Evolutionary conservation across 192 early-diverging fungal species (phyloP), one percentile per base, ranked within the genome.

Genomic region (Mortierella antarctica): DNA sequence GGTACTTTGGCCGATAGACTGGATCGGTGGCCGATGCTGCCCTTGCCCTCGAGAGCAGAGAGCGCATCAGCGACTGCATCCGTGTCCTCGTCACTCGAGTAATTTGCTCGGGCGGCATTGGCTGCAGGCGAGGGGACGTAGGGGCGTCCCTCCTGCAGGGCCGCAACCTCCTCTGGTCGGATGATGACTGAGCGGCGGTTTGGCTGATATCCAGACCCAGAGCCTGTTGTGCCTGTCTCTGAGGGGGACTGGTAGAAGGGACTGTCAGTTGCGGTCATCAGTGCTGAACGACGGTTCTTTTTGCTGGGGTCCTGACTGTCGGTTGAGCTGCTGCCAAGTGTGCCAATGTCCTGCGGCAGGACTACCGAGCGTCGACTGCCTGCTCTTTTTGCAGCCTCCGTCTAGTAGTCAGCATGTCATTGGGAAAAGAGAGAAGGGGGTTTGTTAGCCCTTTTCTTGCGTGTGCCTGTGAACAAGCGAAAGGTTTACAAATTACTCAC

Each of bases 121-220:
- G 55, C 45, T 31, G 66, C 55, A 13, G 65, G 51, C 5, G 73
- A 44, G 47, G 77, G 70, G 18, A 72, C 59, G 41, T 80, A 80
- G 4, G 70, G 40, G 2, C 77, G 69, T 6, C 77, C 77, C 18
- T 80, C 77, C 70, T 71, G 69, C 21, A 80, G 40, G 13, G 77
- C 77, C 2, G 64, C 60, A 12, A 80, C 70, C 53, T 80, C 77
- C 42, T 80, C 69, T 13, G 69, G 77, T 15, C 63, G 62, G 48
- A 80, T 80, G 59, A 80, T 71, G 70, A 80, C 77, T 14, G 77
- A 80, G 23, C 77, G 77, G 54, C 71, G 71, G 23, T 73, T 73
- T 21, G 71, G 55, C 42, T 73, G 71, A 55, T 65, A 73, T 60
- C 58, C 56, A 8, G 66, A 58, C 11, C 41, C 21, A 50, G 47